Evolutionary conservation across 2,329 filamentous ascomycete genomes (phyloP).

Genomic region (Chrysoporthe puriensis): DNA sequence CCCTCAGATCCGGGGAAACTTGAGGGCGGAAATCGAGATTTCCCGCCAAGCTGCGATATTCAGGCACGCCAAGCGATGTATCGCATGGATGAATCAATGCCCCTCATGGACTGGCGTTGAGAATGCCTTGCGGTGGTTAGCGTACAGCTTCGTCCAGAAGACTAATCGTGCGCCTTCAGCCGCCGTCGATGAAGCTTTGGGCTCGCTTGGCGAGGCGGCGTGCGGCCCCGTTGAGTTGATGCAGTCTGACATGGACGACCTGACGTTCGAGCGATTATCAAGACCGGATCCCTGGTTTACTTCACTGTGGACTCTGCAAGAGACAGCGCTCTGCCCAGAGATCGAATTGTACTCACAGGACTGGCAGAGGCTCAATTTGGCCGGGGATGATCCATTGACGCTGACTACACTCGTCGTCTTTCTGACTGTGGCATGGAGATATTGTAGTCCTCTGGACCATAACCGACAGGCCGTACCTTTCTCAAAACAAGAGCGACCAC

Average conservation of each 20-base stretch:
- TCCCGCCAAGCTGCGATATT: constrained; percentile 11
- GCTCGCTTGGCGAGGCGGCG: neutral
- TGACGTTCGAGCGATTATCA: neutral
- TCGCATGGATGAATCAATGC: constrained; percentile 14
- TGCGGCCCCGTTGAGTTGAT: neutral
- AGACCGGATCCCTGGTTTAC: constrained; percentile 5
- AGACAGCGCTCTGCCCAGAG: neutral
- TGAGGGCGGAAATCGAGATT: constrained; percentile 8
- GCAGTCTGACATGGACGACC: constrained; percentile 1
- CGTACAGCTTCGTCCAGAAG: neutral
- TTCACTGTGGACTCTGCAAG: constrained; percentile 1
- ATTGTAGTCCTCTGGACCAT: neutral
- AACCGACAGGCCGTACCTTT: neutral
- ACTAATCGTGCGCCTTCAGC: neutral
- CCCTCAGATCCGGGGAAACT: constrained; percentile 1
- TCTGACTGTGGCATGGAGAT: neutral
- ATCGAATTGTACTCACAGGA: constrained; percentile 1
- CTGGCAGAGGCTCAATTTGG: neutral
- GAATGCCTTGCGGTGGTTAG: neutral
- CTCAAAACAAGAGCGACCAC: no score
- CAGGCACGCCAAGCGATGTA: neutral
- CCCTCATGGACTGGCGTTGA: neutral
- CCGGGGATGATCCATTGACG: neutral
- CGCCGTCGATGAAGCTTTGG: neutral
- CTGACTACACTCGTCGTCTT: constrained; percentile 2